Evolutionary conservation across 768 basidiomycete species (phyloP).

Genomic region (Agaricus bisporus): DNA sequence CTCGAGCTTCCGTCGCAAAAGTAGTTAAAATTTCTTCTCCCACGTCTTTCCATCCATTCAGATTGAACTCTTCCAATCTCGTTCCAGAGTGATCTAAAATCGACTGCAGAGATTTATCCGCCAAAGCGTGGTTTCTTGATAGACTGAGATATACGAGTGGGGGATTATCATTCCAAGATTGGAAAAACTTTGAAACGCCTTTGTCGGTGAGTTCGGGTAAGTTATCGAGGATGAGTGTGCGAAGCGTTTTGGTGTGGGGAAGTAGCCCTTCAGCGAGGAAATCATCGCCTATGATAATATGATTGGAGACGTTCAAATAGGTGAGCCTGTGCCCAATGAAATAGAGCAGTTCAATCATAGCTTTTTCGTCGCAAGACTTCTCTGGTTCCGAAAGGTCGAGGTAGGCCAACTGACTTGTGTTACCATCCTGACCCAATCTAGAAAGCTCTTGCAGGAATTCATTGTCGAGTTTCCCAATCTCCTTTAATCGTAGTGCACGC

Average conservation of each 20-base stretch:
- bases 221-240: constrained; percentile 47
- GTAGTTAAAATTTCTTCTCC: constrained; percentile 35
- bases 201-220: constrained; percentile 61
- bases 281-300: constrained; percentile 52
- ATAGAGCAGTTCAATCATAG: constrained; percentile 48
- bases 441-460: constrained; percentile 52
- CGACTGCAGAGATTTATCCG: constrained; percentile 47
- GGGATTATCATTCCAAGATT: constrained; percentile 41
- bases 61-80: constrained; percentile 50
- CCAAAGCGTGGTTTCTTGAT: constrained; percentile 54
- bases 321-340: constrained; percentile 49
- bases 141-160: constrained; percentile 51
- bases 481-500: constrained; percentile 69
- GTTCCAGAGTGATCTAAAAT: constrained; percentile 64
- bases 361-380: constrained; percentile 47
- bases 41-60: constrained; percentile 75
- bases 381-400: constrained; percentile 70
- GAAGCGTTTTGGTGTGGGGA: constrained; percentile 39
- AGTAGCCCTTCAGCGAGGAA: constrained; percentile 59
- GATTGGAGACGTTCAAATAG: constrained; percentile 67
- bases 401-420: constrained; percentile 20
- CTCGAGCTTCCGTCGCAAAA: constrained; percentile 26
- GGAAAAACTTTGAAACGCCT: constrained; percentile 68
- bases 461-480: constrained; percentile 68
- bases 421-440: constrained; percentile 30